Evolutionary conservation across 331 rosid genomes (phyloP), one percentile per base, ranked within the genome.

Genomic region (Rhamnella rubrinervis): DNA sequence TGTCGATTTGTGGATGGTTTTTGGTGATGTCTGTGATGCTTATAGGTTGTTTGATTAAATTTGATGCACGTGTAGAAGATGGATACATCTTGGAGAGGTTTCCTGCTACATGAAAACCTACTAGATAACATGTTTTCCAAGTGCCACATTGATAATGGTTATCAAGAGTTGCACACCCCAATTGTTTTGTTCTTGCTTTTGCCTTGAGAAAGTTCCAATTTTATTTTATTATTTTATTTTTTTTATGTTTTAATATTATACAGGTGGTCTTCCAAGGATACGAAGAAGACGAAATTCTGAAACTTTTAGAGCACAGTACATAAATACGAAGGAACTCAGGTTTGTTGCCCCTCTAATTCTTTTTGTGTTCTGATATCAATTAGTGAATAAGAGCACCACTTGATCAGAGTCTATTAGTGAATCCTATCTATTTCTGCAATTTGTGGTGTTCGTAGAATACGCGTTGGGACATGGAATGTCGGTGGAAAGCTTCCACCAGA

Each of bases 221-320:
- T 19, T 28, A 46, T 15, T 57, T 38, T 50, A 63, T 50, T 56
- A n/a, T 77, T 15, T 40, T 60, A 10, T 44, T 41, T 38, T 38
- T 37, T 35, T 28, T 47, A 57, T 31, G 35, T 31, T 40, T 44
- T 20, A 41, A 59, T 55, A 64, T 77, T 73, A 19, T 71, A 74
- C 85, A 89, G 97, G 82, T 50, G 59, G 35, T 76, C 73, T 89
- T 68, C 96, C 97, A 65, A 82, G 81, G 81, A 21, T 84, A 73
- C 89, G 97, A 79, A 89, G 97, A 78, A 89, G 97, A 81, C 89
- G 96, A 75, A 93, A 87, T 65, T 95, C 99, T 55, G 87, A 85
- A 79, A 95, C 99, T 9, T 77, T 68, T 65, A 86, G 99, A 77
- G 57, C 89, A 39, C 96, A 95, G 62, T 95, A 91, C 26, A 95